Percentiles rank a stretch among this genome's conserved stretches.
These are phyloP conservation scores for Wickerhamomyces pijperi DNA, from an alignment of 805 yeast genomes.

Conservation along the genomic window DNA sequence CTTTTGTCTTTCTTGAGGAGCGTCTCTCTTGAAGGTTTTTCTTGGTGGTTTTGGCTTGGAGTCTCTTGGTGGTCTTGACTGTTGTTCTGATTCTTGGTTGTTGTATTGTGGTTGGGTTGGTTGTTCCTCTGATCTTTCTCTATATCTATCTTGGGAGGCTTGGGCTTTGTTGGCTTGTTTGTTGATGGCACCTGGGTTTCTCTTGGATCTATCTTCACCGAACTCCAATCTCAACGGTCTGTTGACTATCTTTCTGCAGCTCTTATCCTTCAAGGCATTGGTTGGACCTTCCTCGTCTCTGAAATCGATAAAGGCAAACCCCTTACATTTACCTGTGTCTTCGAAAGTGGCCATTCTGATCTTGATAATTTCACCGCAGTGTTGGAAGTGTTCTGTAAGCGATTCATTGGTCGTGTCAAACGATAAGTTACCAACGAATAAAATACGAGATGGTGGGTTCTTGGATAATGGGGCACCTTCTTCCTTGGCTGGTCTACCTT, in stretches of 20 bases:
- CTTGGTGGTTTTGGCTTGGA: conserved; percentile 4
- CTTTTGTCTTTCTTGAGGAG: conserved; percentile 21
- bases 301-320: conserved; percentile 89
- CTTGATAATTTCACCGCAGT: conserved; percentile 76
- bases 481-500: conserved; percentile 71
- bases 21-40: conserved; percentile 1
- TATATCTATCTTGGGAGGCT: conserved; percentile 7
- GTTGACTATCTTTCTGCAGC: conserved; percentile 54
- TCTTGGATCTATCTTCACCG: conserved; percentile 89
- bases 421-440: conserved; percentile 88
- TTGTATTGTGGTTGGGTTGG: conserved; percentile 9
- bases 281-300: conserved; percentile 73
- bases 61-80: conserved; percentile 4
- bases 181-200: conserved; percentile 24
- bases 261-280: conserved; percentile 63
- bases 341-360: conserved; percentile 97
- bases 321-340: conserved; percentile 93
- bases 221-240: conserved; percentile 77
- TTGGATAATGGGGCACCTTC: conserved; percentile 42
- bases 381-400: conserved; percentile 73
- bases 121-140: conserved; percentile 5
- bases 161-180: conserved; percentile 16
- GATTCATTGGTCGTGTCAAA: conserved; percentile 82
- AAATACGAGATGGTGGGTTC: conserved; percentile 80
- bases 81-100: not conserved